A percentile compares a stretch with the other conserved stretches of the same genome.
Evolutionary conservation across 139 green algal species (phyloP).

Genomic region (Limnomonas spitsbergensis): DNA sequence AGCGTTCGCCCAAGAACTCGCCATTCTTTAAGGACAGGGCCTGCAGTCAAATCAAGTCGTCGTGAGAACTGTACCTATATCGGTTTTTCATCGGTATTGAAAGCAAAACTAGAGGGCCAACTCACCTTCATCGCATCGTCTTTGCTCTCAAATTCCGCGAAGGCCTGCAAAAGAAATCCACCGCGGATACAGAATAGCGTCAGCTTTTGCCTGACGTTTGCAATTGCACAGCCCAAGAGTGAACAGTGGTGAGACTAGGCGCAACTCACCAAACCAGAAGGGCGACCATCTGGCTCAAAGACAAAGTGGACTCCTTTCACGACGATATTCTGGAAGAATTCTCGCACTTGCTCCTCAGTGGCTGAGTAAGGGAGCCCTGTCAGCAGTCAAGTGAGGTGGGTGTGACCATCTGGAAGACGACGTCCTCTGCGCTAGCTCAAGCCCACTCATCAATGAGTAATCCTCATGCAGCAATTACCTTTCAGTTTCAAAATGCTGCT

Average conservation of each 20-base stretch:
- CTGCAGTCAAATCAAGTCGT: constrained; percentile 22
- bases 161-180: constrained; percentile 33
- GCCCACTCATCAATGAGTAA: too few relatives aligned
- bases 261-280: constrained; percentile 8
- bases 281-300: constrained; percentile 15
- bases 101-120: neutral
- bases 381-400: neutral
- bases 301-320: constrained; percentile 2
- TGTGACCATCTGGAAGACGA: neutral
- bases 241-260: neutral
- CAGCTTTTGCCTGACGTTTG: neutral
- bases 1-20: constrained; percentile 66
- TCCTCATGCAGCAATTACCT: too few relatives aligned
- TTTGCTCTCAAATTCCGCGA: constrained; percentile 54
- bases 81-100: neutral
- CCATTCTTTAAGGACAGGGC: constrained; percentile 66
- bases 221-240: neutral
- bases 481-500: constrained; percentile 15
- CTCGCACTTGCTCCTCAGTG: constrained; percentile 11
- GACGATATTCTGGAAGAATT: constrained; percentile 4
- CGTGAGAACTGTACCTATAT: neutral
- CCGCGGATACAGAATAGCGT: too few relatives aligned
- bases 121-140: constrained; percentile 46
- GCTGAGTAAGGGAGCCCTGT: constrained; percentile 13
- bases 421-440: neutral